Evolutionary conservation across 768 basidiomycete genomes (phyloP).

Genomic region (Tylopilus felleus): DNA sequence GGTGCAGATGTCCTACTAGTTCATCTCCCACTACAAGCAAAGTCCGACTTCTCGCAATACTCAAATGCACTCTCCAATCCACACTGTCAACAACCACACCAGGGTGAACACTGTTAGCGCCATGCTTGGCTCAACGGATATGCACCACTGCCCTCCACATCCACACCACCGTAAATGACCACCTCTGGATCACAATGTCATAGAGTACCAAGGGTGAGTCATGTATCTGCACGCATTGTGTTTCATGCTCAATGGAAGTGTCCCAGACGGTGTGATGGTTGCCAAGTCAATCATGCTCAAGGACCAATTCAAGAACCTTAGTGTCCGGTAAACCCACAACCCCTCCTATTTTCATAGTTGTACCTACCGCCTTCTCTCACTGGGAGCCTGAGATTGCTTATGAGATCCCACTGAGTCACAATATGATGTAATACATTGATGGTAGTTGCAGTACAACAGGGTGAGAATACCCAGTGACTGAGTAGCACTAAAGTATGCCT

Average conservation of each 20-base stretch:
- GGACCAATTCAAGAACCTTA: constrained; percentile 99
- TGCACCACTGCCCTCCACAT: no score
- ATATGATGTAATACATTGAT: no score
- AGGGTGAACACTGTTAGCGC: constrained; percentile 43
- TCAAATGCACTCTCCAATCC: constrained; percentile 57
- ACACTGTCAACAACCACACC: constrained; percentile 37
- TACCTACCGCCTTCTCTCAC: no score
- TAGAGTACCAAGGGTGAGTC: constrained; percentile 88
- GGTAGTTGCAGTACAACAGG: no score
- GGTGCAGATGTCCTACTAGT: constrained; percentile 88
- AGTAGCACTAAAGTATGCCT: no score
- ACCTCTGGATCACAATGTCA: no score
- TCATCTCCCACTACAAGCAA: constrained; percentile 82
- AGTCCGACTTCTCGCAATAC: constrained; percentile 57
- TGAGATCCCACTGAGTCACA: no score
- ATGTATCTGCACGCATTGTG: background rate
- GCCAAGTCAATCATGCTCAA: constrained; percentile 94
- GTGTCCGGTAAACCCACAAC: constrained; percentile 72
- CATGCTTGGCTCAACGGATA: no score
- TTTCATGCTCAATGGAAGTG: constrained; percentile 2
- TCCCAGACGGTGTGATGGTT: constrained; percentile 93
- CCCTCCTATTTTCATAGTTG: no score
- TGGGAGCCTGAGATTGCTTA: no score
- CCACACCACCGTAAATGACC: no score
- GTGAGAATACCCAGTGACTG: no score